These are phyloP conservation scores for Didymella pinodella DNA, from an alignment of 2,329 filamentous ascomycete species.

Conservation along the genomic window DNA sequence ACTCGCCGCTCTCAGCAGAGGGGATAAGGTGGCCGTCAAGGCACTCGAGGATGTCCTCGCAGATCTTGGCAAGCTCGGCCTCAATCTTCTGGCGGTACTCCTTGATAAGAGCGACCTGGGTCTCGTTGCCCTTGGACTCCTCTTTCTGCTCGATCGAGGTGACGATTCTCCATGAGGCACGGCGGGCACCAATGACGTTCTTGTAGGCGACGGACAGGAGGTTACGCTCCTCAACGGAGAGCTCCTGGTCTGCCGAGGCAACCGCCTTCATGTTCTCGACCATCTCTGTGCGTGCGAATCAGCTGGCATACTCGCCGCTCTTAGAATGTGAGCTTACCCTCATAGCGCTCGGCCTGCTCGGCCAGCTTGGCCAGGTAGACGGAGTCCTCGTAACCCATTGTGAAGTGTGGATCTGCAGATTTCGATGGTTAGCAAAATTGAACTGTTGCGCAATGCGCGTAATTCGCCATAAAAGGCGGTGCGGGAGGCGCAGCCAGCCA, in stretches of 20 bases:
- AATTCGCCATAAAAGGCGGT: constrained; percentile 20
- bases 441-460: constrained; percentile 23
- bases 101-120: constrained; percentile 90
- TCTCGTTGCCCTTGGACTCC: constrained; percentile 96
- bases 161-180: constrained; percentile 98
- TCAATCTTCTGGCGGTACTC: constrained; percentile 99
- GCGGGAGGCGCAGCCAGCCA: constrained; percentile 25
- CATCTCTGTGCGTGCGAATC: constrained; percentile 74
- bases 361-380: constrained; percentile 99
- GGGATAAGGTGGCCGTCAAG: constrained; percentile 94
- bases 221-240: constrained; percentile 91
- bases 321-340: constrained; percentile 68
- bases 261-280: constrained; percentile 99
- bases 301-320: constrained; percentile 23
- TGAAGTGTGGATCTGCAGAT: constrained; percentile 54
- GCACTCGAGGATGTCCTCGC: constrained; percentile 95
- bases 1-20: constrained; percentile 93
- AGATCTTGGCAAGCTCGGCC: constrained; percentile 94
- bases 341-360: constrained; percentile 99
- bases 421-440: constrained; percentile 36
- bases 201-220: constrained; percentile 98
- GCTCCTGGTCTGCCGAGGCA: constrained; percentile 75
- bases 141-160: constrained; percentile 99
- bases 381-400: constrained; percentile 99
- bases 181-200: constrained; percentile 96